phyloP scores from a whole-genome alignment of 345 rosid genomes.

The Eucalyptus cloeziana region DNA sequence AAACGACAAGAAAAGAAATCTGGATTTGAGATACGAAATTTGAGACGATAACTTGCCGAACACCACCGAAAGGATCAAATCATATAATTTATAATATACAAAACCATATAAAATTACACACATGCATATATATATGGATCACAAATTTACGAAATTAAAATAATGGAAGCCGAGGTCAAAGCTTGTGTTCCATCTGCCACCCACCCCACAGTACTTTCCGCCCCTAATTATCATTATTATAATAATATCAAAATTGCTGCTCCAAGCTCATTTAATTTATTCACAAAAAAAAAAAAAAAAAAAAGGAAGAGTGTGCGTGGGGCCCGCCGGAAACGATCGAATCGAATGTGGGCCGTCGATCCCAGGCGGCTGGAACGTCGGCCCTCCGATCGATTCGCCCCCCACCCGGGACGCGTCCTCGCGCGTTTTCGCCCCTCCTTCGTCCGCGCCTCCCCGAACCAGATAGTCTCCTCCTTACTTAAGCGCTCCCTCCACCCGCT shows the following conservation, averaged over 20 bases:
- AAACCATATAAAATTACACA: no score
- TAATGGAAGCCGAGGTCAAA: background rate
- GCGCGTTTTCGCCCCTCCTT: conserved; percentile 39
- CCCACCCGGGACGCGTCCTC: background rate
- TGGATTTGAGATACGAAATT: background rate
- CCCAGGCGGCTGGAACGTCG: conserved; percentile 36
- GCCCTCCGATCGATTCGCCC: conserved; percentile 15
- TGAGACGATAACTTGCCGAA: background rate
- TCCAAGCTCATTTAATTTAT: background rate
- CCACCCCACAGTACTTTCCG: background rate
- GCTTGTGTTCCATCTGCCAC: background rate
- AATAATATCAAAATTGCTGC: background rate
- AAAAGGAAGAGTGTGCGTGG: background rate
- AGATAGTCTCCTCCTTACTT: background rate
- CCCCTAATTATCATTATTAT: background rate
- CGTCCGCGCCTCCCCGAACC: conserved; percentile 1
- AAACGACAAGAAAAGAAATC: background rate
- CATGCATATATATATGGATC: background rate
- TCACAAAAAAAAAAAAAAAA: background rate
- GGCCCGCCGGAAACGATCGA: conserved; percentile 12
- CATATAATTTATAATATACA: background rate
- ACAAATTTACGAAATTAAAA: background rate
- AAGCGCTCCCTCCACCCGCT: background rate
- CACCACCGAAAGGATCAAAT: background rate
- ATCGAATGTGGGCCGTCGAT: conserved; percentile 13